phyloP scores from a whole-genome alignment of 192 early-diverging fungal species.

The Diversispora epigaea region DNA sequence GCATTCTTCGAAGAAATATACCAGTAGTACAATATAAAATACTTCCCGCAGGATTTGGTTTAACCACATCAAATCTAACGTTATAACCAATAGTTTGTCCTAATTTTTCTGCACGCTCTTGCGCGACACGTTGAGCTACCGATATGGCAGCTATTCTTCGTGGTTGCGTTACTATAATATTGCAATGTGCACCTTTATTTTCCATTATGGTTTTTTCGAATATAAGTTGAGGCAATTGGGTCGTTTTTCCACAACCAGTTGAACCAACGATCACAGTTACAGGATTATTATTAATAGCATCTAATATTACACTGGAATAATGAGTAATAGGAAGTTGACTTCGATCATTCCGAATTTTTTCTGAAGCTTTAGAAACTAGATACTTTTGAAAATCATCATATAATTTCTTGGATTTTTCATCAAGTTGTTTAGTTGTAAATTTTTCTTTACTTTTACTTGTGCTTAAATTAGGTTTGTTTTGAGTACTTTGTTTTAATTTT shows the following conservation, averaged over 20 bases:
- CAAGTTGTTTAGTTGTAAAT: background rate
- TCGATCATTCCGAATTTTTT: constrained; percentile 35
- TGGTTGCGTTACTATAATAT: constrained; percentile 61
- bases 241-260: constrained; percentile 61
- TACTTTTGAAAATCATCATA: constrained; percentile 37
- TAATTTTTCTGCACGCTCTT: constrained; percentile 47
- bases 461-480: background rate
- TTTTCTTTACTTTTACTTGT: background rate
- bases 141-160: constrained; percentile 75
- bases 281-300: constrained; percentile 43
- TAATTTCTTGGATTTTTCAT: constrained; percentile 36
- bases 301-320: constrained; percentile 38
- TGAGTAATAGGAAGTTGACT: constrained; percentile 41
- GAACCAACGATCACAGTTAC: constrained; percentile 48
- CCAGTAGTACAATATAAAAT: constrained; percentile 69
- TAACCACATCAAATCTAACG: constrained; percentile 45
- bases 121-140: constrained; percentile 58
- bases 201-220: constrained; percentile 53
- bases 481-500: constrained; percentile 23
- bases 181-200: constrained; percentile 41
- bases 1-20: constrained; percentile 62
- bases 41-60: constrained; percentile 41
- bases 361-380: constrained; percentile 34
- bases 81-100: constrained; percentile 48
- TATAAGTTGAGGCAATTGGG: constrained; percentile 72